These are phyloP conservation scores for Chlamydomonas asymmetrica DNA, from an alignment of 139 green algal genomes.

Conservation along the genomic window DNA sequence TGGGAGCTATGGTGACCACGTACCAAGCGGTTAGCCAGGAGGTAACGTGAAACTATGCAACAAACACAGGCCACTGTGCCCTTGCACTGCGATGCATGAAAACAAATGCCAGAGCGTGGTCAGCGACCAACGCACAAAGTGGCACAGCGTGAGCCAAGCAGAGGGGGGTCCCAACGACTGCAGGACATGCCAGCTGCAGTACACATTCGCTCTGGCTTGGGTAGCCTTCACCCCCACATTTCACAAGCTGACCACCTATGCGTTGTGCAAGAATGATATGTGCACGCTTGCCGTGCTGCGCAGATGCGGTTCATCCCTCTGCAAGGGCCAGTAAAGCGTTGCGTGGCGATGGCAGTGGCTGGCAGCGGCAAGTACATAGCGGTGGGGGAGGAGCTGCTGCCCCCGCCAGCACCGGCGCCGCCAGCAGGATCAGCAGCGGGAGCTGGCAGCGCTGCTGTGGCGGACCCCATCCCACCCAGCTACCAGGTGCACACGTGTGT, in stretches of 20 bases:
- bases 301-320: slow-evolving; percentile 31
- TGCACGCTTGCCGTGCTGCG: neutral
- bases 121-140: too few relatives aligned
- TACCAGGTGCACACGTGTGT: too few relatives aligned
- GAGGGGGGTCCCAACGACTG: neutral
- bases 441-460: too few relatives aligned
- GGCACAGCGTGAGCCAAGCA: neutral
- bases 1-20: slow-evolving; percentile 14
- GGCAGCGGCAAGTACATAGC: slow-evolving; percentile 45
- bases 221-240: neutral
- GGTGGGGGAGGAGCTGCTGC: slow-evolving; percentile 23
- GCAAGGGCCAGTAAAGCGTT: slow-evolving; percentile 8
- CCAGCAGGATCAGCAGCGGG: too few relatives aligned
- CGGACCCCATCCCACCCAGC: too few relatives aligned
- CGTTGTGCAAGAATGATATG: neutral
- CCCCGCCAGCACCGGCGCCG: too few relatives aligned
- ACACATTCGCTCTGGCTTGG: neutral
- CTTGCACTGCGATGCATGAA: too few relatives aligned
- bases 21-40: slow-evolving; percentile 10
- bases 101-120: too few relatives aligned
- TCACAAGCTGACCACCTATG: neutral
- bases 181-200: neutral
- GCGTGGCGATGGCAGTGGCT: slow-evolving; percentile 17
- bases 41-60: too few relatives aligned
- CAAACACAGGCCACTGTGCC: too few relatives aligned